phyloP scores from a whole-genome alignment of 768 basidiomycete species.

The Macrolepiota dolichaula region DNA sequence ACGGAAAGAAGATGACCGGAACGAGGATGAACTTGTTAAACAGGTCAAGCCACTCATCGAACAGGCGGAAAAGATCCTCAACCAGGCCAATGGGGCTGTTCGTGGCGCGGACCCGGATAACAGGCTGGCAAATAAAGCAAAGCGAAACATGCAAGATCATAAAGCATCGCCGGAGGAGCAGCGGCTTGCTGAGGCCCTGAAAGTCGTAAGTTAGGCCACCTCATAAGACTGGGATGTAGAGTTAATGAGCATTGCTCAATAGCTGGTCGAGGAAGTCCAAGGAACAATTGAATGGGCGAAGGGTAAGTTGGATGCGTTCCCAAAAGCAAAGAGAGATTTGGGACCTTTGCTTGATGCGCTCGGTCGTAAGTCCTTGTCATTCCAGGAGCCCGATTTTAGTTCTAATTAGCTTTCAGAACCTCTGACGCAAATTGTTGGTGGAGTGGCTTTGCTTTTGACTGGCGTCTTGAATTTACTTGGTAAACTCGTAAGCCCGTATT shows the following conservation, averaged over 20 bases:
- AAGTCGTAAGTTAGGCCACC: conserved; percentile 22
- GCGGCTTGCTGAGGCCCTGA: conserved; percentile 34
- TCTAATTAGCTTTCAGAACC: conserved; percentile 22
- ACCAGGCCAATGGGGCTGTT: conserved; percentile 33
- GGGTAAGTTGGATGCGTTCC: conserved; percentile 32
- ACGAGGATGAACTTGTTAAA: conserved; percentile 30
- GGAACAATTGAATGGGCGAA: conserved; percentile 37
- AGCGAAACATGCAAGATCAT: conserved; percentile 31
- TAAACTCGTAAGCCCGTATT: conserved; percentile 16
- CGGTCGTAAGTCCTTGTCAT: conserved; percentile 23
- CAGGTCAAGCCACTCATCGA: conserved; percentile 32
- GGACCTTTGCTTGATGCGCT: conserved; percentile 34
- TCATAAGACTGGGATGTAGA: not conserved
- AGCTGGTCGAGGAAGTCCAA: conserved; percentile 34
- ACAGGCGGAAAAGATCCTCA: conserved; percentile 34
- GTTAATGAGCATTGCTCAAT: not conserved
- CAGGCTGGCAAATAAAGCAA: conserved; percentile 28
- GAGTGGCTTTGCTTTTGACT: conserved; percentile 31
- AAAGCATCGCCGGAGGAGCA: conserved; percentile 35
- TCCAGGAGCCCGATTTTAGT: not conserved
- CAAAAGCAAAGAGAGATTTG: conserved; percentile 35
- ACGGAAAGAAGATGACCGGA: conserved; percentile 31
- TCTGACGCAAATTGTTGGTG: conserved; percentile 34
- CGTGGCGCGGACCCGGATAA: conserved; percentile 35
- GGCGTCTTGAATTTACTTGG: conserved; percentile 35